Evolutionary conservation across 345 rosid genomes (phyloP).

Genomic region (Nasturtium officinale): DNA sequence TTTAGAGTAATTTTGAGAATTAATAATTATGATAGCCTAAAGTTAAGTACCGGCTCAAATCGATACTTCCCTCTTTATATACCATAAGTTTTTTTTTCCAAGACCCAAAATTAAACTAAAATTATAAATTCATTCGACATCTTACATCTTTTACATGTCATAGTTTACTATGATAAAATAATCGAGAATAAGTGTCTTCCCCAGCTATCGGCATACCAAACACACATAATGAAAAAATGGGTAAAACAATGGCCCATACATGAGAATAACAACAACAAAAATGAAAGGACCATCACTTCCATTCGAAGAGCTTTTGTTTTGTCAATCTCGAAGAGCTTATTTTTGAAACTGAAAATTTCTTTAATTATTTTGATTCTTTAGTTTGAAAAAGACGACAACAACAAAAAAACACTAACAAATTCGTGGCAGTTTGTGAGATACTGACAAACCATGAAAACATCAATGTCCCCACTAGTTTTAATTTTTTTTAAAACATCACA

Average conservation of each 20-base stretch:
- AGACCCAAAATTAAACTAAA: neutral
- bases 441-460: conserved; percentile 17
- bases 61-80: neutral
- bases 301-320: conserved; percentile 18
- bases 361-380: conserved; percentile 13
- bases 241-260: conserved; percentile 11
- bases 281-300: conserved; percentile 24
- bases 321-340: too few species aligned
- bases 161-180: neutral
- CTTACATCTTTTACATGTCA: neutral
- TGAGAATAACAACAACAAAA: conserved; percentile 1
- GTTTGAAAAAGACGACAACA: neutral
- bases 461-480: neutral
- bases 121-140: neutral
- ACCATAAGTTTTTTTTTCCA: neutral
- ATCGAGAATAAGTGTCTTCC: conserved; percentile 28
- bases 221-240: conserved; percentile 27
- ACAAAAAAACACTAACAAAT: conserved; percentile 9
- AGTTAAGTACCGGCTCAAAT: neutral
- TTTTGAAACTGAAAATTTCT: neutral
- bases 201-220: conserved; percentile 1
- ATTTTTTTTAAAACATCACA: neutral
- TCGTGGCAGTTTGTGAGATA: conserved; percentile 16
- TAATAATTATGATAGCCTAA: neutral
- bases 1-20: neutral